Conservation (phyloP, 352 stramenopile genomes). For the Paralagenidium karlingii region DNA sequence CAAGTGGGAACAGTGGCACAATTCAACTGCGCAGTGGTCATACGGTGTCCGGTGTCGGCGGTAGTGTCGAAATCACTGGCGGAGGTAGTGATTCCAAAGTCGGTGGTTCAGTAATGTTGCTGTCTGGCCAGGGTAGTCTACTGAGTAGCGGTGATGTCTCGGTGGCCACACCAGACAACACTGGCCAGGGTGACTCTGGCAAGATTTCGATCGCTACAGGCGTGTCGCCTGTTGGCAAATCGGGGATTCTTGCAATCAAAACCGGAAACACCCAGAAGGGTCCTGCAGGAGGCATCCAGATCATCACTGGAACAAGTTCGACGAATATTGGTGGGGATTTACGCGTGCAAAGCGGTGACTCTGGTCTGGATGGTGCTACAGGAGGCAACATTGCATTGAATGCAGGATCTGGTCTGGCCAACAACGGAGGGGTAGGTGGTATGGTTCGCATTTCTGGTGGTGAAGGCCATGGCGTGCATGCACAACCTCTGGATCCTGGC, state of each 20-base stretch:
- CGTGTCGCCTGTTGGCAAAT: background rate
- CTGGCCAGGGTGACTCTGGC: background rate
- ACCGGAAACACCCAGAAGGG: slow-evolving; percentile 1
- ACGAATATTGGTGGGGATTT: slow-evolving; percentile 12
- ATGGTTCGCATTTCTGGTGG: slow-evolving; percentile 7
- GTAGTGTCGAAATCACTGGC: slow-evolving; percentile 17
- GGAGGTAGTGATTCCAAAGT: slow-evolving; percentile 14
- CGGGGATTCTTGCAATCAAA: background rate
- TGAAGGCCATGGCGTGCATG: slow-evolving; percentile 8
- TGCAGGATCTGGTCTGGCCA: slow-evolving; percentile 6
- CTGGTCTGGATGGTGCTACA: slow-evolving; percentile 29
- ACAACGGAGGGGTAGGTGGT: slow-evolving; percentile 5
- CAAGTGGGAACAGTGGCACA: slow-evolving; percentile 17
- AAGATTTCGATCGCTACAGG: background rate
- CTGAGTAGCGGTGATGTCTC: background rate
- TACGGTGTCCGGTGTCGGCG: slow-evolving; percentile 21
- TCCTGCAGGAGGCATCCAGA: background rate
- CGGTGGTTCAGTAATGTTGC: slow-evolving; percentile 6
- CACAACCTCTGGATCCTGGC: slow-evolving; percentile 6
- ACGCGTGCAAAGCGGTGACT: slow-evolving; percentile 5
- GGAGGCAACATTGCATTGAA: slow-evolving; percentile 24
- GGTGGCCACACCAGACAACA: background rate
- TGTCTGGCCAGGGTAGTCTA: slow-evolving; percentile 2
- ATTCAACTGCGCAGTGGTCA: slow-evolving; percentile 38
- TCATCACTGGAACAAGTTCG: slow-evolving; percentile 10